Evolutionary conservation across 108 stramenopile genomes (phyloP).

Genomic region (Stephanodiscus triporus): DNA sequence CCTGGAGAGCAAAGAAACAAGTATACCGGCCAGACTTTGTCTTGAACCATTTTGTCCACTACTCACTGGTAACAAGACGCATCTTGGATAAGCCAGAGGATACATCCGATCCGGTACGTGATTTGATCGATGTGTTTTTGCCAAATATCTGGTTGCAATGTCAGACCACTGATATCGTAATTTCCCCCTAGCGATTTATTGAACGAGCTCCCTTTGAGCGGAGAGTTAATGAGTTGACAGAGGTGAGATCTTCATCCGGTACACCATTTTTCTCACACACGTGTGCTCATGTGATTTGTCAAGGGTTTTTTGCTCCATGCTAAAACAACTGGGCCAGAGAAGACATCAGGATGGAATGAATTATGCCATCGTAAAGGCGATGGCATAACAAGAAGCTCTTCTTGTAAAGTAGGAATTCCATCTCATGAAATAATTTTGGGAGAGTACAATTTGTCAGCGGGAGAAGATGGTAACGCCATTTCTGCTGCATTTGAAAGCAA

Average conservation of each 20-base stretch:
- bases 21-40: constrained; percentile 45
- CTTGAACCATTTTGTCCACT: constrained; percentile 47
- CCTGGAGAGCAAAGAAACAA: constrained; percentile 49
- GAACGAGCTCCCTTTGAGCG: constrained; percentile 40
- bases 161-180: not conserved
- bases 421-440: constrained; percentile 6
- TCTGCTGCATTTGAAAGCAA: constrained; percentile 22
- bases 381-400: constrained; percentile 1
- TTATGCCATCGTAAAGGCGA: constrained; percentile 25
- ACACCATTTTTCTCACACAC: not conserved
- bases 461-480: not conserved
- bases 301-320: constrained; percentile 42
- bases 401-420: constrained; percentile 43
- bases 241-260: constrained; percentile 11
- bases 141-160: not conserved
- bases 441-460: not conserved
- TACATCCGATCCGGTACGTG: constrained; percentile 6
- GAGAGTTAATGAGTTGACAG: constrained; percentile 39
- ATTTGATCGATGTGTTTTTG: not conserved
- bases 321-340: constrained; percentile 40
- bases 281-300: not conserved
- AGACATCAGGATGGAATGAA: constrained; percentile 26
- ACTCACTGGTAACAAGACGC: constrained; percentile 27
- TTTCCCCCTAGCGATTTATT: constrained; percentile 10
- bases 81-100: constrained; percentile 30